Evolutionary conservation across 2,329 filamentous ascomycete genomes (phyloP).

Genomic region (Hymenoscyphus repandus): DNA sequence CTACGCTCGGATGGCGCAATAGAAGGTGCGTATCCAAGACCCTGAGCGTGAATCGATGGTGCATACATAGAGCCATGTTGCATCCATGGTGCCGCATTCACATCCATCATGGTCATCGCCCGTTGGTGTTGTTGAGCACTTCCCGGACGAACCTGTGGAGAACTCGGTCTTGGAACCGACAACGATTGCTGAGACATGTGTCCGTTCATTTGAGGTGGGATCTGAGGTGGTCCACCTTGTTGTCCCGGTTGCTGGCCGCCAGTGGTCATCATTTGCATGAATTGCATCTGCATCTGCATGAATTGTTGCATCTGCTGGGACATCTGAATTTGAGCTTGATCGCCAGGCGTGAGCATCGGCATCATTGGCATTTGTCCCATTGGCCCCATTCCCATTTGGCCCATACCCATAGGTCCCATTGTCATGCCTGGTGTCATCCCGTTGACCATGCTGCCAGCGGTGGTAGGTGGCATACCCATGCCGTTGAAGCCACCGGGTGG

Average conservation of each 20-base stretch:
- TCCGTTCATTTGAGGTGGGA: constrained; percentile 15
- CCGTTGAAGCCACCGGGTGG: constrained; percentile 24
- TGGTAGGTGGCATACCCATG: constrained; percentile 27
- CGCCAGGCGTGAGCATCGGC: constrained; percentile 46
- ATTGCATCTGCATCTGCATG: constrained; percentile 93
- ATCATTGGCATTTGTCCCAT: constrained; percentile 30
- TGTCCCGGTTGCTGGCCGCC: constrained; percentile 9
- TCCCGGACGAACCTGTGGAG: constrained; percentile 18
- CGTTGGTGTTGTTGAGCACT: constrained; percentile 35
- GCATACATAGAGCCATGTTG: constrained; percentile 43
- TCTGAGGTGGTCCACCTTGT: constrained; percentile 8
- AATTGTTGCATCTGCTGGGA: constrained; percentile 80
- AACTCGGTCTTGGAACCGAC: constrained; percentile 21
- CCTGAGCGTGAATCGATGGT: constrained; percentile 43
- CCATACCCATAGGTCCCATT: constrained; percentile 30
- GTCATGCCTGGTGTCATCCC: constrained; percentile 22
- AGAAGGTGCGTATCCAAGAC: constrained; percentile 71
- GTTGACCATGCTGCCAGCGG: constrained; percentile 19
- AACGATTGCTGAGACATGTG: constrained; percentile 21
- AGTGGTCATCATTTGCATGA: constrained; percentile 74
- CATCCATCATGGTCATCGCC: constrained; percentile 81
- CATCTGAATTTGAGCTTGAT: constrained; percentile 75
- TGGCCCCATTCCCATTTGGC: no score
- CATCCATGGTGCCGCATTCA: constrained; percentile 55
- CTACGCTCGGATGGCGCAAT: constrained; percentile 95